Conservation (phyloP, 2,329 filamentous ascomycete genomes). For the Venturia aucupariae region DNA sequence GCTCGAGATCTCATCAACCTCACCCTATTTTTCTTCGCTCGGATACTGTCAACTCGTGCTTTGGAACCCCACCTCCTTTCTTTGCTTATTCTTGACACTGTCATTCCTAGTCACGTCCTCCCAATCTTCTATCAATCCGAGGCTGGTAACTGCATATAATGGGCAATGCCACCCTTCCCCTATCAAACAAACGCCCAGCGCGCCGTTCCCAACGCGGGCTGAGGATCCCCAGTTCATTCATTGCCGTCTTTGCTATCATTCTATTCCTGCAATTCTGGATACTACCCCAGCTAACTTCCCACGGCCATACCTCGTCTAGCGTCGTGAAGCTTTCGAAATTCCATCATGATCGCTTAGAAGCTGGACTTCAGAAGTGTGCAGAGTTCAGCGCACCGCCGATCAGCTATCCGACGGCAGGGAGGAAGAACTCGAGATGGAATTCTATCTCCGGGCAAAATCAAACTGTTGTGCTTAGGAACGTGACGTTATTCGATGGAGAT, state of each 20-base stretch:
- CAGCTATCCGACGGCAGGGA: neutral
- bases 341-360: neutral
- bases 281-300: neutral
- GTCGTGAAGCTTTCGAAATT: neutral
- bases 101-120: neutral
- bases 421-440: slow-evolving; percentile 12
- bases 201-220: neutral
- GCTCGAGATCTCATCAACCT: neutral
- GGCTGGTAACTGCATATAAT: neutral
- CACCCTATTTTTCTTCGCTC: neutral
- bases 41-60: neutral
- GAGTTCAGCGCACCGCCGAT: neutral
- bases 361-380: slow-evolving; percentile 9
- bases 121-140: neutral
- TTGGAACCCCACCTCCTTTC: neutral
- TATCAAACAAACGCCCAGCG: neutral
- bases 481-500: slow-evolving; percentile 13
- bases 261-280: neutral
- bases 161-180: neutral
- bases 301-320: neutral
- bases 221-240: neutral
- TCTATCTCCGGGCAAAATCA: neutral
- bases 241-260: neutral
- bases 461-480: slow-evolving; percentile 9
- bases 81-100: neutral